Evolutionary conservation across 805 yeast genomes (phyloP).

Genomic region (Yarrowia yakushimensis): DNA sequence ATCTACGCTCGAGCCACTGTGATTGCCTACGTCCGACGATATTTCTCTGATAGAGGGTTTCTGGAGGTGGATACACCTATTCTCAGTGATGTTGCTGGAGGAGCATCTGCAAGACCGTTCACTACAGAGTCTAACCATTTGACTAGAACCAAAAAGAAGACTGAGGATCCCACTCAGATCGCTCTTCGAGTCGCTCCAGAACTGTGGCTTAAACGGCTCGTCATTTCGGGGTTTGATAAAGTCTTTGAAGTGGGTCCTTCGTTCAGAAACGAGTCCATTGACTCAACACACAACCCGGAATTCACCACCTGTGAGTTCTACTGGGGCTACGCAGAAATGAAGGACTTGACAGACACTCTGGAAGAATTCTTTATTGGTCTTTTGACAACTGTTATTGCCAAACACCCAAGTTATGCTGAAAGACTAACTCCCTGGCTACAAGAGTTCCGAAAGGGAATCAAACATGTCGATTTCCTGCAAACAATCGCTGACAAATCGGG

Average conservation of each 20-base stretch:
- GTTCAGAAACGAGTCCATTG: constrained; percentile 92
- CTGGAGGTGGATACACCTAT: constrained; percentile 89
- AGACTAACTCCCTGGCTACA: background rate
- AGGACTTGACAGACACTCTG: constrained; percentile 62
- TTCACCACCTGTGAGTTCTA: constrained; percentile 89
- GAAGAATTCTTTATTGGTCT: constrained; percentile 52
- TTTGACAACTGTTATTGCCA: constrained; percentile 36
- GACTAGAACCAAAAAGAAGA: background rate
- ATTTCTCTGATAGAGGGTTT: constrained; percentile 54
- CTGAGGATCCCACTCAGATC: constrained; percentile 37
- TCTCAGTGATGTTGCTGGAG: constrained; percentile 63
- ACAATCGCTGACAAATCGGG: constrained; percentile 58
- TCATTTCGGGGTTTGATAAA: constrained; percentile 80
- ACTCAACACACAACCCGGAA: constrained; percentile 90
- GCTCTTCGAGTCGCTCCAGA: constrained; percentile 91
- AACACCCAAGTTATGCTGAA: constrained; percentile 27
- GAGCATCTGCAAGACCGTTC: constrained; percentile 93
- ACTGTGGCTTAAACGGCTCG: constrained; percentile 80
- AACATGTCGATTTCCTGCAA: constrained; percentile 60
- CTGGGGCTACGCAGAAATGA: constrained; percentile 62
- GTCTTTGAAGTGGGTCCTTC: constrained; percentile 76
- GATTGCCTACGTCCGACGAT: constrained; percentile 53
- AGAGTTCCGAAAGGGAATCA: constrained; percentile 35
- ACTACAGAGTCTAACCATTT: constrained; percentile 44
- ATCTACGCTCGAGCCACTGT: constrained; percentile 54